Conservation (phyloP, 129 eudicot species). For the Rutidosis leptorrhynchoides region DNA sequence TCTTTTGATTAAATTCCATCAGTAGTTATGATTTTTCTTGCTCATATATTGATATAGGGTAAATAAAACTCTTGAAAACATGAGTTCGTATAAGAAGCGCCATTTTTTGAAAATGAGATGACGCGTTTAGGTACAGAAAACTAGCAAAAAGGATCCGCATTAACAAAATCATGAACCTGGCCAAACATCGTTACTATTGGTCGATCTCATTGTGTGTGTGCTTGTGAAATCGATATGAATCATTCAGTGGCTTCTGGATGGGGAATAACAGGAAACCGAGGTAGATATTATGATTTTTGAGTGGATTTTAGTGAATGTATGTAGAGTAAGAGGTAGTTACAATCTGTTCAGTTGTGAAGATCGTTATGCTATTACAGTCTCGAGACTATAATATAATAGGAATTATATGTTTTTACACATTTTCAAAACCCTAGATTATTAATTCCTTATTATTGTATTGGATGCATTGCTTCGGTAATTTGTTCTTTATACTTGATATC, state of each 20-base stretch:
- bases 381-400: too few relatives aligned
- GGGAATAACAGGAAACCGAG: slow-evolving; percentile 95
- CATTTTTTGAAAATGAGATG: not conserved
- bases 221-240: not conserved
- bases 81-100: not conserved
- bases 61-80: too few relatives aligned
- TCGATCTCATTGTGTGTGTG: not conserved
- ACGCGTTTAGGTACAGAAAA: too few relatives aligned
- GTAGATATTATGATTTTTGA: slow-evolving; percentile 95
- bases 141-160: not conserved
- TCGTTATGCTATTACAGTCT: not conserved
- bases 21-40: too few relatives aligned
- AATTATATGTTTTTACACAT: not conserved
- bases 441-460: not conserved
- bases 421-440: not conserved
- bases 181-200: not conserved
- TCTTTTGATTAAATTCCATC: too few relatives aligned
- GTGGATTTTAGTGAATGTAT: slow-evolving; percentile 96
- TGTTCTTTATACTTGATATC: too few relatives aligned
- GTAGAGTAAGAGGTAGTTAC: slow-evolving; percentile 76
- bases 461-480: not conserved
- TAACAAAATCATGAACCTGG: not conserved
- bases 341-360: not conserved
- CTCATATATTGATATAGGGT: not conserved
- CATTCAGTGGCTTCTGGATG: slow-evolving; percentile 83